Percentiles rank a stretch among this genome's conserved stretches.
Conservation (phyloP, 2,329 filamentous ascomycete species). For the Bipolaris cookei region DNA sequence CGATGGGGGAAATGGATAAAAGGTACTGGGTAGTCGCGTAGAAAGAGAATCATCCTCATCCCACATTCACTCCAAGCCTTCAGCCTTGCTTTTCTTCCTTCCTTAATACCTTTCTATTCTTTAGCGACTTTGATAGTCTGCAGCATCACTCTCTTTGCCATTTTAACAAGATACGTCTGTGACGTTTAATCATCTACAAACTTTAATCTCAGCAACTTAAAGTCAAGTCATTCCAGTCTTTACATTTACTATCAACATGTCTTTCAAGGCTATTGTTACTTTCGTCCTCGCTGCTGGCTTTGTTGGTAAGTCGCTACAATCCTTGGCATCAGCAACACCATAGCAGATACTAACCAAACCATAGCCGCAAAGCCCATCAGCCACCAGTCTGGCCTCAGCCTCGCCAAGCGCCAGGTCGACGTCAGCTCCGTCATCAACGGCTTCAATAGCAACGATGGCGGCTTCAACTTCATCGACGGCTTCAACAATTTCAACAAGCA, state of each 20-base stretch:
- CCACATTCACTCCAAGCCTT: slow-evolving; percentile 26
- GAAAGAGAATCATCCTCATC: slow-evolving; percentile 21
- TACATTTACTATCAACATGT: slow-evolving; percentile 32
- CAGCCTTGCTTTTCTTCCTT: slow-evolving; percentile 26
- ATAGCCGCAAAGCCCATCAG: slow-evolving; percentile 39
- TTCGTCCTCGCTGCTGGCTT: slow-evolving; percentile 44
- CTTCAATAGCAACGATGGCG: slow-evolving; percentile 25
- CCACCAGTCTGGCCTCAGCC: slow-evolving; percentile 20
- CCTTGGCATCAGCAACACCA: not conserved
- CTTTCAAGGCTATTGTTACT: slow-evolving; percentile 33
- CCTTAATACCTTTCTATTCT: slow-evolving; percentile 31
- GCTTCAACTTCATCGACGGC: slow-evolving; percentile 42
- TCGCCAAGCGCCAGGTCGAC: slow-evolving; percentile 22
- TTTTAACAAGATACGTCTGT: slow-evolving; percentile 34
- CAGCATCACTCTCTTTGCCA: slow-evolving; percentile 27
- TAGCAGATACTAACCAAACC: slow-evolving; percentile 17
- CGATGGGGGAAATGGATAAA: slow-evolving; percentile 30
- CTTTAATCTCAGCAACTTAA: slow-evolving; percentile 32
- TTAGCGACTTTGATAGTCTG: slow-evolving; percentile 48
- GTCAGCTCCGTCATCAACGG: slow-evolving; percentile 28
- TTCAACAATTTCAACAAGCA: slow-evolving; percentile 43
- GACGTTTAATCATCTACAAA: slow-evolving; percentile 37
- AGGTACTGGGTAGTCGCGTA: slow-evolving; percentile 29
- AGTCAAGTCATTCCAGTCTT: slow-evolving; percentile 27
- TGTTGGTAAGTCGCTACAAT: slow-evolving; percentile 32